These are phyloP conservation scores for Cystobasidium sp. DNA, from an alignment of 1,284 basidiomycete species.

Conservation along the genomic window DNA sequence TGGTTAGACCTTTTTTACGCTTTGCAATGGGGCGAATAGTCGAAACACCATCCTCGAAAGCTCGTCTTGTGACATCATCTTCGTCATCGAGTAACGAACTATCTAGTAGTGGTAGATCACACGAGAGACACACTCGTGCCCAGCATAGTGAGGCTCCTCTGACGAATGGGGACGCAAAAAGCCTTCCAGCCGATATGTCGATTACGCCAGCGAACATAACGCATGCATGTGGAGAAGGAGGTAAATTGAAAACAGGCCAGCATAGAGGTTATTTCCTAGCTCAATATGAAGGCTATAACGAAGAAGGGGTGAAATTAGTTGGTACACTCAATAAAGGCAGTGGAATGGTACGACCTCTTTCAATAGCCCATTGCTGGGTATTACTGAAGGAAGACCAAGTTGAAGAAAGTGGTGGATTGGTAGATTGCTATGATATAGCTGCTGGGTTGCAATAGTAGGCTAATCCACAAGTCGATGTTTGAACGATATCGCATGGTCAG, in stretches of 20 bases:
- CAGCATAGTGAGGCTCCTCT: no score
- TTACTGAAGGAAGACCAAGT: slow-evolving; percentile 11
- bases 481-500: no score
- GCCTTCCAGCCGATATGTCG: neutral
- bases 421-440: slow-evolving; percentile 3
- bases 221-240: neutral
- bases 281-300: slow-evolving; percentile 1
- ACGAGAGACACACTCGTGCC: no score
- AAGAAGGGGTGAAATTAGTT: neutral
- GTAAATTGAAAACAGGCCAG: neutral
- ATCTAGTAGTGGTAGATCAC: no score
- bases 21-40: neutral
- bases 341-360: slow-evolving; percentile 26
- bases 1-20: slow-evolving; percentile 19
- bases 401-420: slow-evolving; percentile 4
- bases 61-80: neutral
- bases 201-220: neutral
- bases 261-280: neutral
- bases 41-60: neutral
- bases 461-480: no score
- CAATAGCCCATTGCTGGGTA: slow-evolving; percentile 21
- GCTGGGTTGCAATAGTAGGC: neutral
- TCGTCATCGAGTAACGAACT: no score
- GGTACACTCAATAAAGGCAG: neutral
- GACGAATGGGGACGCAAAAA: neutral